These are phyloP conservation scores for Candida hungchunana DNA, from an alignment of 805 yeast species.

Conservation along the genomic window DNA sequence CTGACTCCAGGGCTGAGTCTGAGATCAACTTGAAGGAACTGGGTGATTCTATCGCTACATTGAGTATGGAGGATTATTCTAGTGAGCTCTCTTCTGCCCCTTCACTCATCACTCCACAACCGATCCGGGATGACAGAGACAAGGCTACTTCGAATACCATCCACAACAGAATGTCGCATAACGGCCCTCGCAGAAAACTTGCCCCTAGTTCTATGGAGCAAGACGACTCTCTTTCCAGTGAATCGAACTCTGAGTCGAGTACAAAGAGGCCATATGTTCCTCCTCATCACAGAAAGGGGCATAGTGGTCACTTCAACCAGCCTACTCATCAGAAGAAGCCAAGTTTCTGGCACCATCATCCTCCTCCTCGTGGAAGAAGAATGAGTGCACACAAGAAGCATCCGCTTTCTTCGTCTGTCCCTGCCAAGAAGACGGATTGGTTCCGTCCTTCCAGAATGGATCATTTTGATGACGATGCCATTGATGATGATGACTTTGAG, in stretches of 20 bases:
- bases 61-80: slow-evolving; percentile 19
- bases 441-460: slow-evolving; percentile 18
- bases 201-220: background rate
- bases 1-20: slow-evolving; percentile 17
- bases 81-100: slow-evolving; percentile 26
- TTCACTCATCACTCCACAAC: slow-evolving; percentile 19
- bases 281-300: slow-evolving; percentile 48
- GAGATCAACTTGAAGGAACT: slow-evolving; percentile 9
- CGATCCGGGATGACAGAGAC: slow-evolving; percentile 2
- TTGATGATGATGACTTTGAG: slow-evolving; percentile 25
- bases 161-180: slow-evolving; percentile 8
- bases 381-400: slow-evolving; percentile 17
- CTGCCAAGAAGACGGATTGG: slow-evolving; percentile 32
- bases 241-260: slow-evolving; percentile 12
- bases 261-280: slow-evolving; percentile 38
- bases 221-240: slow-evolving; percentile 4
- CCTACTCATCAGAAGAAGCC: slow-evolving; percentile 13
- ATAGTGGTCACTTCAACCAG: slow-evolving; percentile 15
- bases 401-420: slow-evolving; percentile 33
- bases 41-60: slow-evolving; percentile 11
- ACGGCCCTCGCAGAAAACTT: slow-evolving; percentile 1
- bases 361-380: slow-evolving; percentile 17
- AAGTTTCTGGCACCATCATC: slow-evolving; percentile 16
- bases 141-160: slow-evolving; percentile 14
- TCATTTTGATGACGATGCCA: slow-evolving; percentile 18